Percentiles rank a stretch among this genome's conserved stretches.
phyloP scores from a whole-genome alignment of 1,284 basidiomycete genomes.

The Crucibulum cyathiforme region DNA sequence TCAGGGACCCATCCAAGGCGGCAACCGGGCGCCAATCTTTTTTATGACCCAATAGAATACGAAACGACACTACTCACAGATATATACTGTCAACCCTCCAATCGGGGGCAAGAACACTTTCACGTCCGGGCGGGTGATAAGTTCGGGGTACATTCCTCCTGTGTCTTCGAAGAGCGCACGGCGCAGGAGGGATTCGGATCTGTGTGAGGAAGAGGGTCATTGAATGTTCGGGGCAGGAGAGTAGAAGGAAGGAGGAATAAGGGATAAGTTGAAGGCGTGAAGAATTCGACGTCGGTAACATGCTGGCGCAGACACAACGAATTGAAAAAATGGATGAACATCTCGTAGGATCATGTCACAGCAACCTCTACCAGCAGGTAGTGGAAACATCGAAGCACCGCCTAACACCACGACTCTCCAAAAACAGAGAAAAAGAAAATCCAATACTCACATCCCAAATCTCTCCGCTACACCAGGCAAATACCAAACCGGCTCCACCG shows the following conservation, averaged over 20 bases:
- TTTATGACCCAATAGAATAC: neutral
- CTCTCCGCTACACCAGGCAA: constrained; percentile 92
- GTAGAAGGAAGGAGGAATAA: no score
- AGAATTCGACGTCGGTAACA: no score
- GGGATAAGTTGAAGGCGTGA: no score
- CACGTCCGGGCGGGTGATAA: constrained; percentile 94
- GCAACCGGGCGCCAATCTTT: neutral
- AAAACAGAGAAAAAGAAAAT: neutral
- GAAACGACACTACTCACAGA: constrained; percentile 57
- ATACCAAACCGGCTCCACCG: constrained; percentile 94
- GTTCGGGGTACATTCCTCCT: constrained; percentile 93
- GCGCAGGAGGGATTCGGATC: constrained; percentile 84
- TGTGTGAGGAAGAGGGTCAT: constrained; percentile 34
- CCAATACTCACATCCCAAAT: constrained; percentile 80
- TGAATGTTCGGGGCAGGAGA: no score
- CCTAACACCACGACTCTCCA: no score
- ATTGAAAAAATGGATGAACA: no score
- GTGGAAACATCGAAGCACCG: no score
- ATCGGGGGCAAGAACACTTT: constrained; percentile 97
- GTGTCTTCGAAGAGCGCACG: constrained; percentile 94
- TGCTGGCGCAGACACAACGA: no score
- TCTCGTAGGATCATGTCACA: no score
- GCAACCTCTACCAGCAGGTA: no score
- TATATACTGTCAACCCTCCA: constrained; percentile 91
- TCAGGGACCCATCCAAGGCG: neutral